These are phyloP conservation scores for Smittium culicis DNA, from an alignment of 371 early-diverging fungal species.

Conservation along the genomic window DNA sequence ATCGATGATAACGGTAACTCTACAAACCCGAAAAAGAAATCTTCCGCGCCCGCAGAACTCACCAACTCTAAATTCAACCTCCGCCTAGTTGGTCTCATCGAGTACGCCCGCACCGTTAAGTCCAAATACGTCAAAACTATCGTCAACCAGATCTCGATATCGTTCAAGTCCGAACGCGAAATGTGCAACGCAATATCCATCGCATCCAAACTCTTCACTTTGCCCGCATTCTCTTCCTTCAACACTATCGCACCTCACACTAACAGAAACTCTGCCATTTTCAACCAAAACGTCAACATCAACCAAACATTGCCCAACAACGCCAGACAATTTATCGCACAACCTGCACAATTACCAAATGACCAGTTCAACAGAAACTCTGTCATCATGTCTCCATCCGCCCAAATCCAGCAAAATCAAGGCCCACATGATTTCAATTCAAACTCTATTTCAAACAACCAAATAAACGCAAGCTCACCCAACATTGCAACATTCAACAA, in stretches of 20 bases:
- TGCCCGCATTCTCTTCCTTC: not conserved
- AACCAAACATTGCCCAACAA: no score
- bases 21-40: not conserved
- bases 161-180: not conserved
- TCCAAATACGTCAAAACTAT: not conserved
- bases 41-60: not conserved
- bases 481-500: no score
- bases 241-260: not conserved
- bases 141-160: not conserved
- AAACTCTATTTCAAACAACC: no score
- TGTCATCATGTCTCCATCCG: not conserved
- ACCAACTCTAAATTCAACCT: not conserved
- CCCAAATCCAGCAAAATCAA: not conserved
- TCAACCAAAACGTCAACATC: not conserved
- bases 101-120: not conserved
- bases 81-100: not conserved
- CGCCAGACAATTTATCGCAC: no score
- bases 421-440: no score
- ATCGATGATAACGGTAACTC: not conserved
- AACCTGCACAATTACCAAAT: no score
- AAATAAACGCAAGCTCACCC: no score
- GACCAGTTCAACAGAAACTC: no score
- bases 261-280: not conserved
- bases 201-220: not conserved
- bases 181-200: not conserved